Evolutionary conservation across 2,329 filamentous ascomycete species (phyloP), one percentile per base, ranked within the genome.

Genomic region (Pseudogymnoascus sp.): DNA sequence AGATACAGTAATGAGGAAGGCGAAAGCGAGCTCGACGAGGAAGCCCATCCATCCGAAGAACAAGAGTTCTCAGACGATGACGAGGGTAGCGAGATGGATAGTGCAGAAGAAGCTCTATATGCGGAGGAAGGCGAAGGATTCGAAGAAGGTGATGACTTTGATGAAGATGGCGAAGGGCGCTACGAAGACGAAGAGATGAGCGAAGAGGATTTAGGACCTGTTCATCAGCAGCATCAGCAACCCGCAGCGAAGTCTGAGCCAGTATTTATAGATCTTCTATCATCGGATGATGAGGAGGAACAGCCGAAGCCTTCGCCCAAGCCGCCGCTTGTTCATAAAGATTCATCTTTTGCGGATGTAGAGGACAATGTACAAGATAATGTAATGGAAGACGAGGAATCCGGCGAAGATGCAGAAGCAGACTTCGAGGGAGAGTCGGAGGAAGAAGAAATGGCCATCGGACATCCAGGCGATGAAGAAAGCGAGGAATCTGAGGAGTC

Each of bases 271-370:
- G 70, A 73, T 25, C 64, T 74, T 18, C 64, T 74, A 9, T 74
- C 72, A 18, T 73, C 72, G n/a, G 72, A 73, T 53, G 71, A 72
- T 5, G 72, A 74, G 61, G 70, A 72, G n/a, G 67, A 59, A 53
- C 25, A 56, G 25, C n/a, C 49, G 5, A 18, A 56, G 5, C n/a
- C 49, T 34, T 28, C 12, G 12, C 25, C 25, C n/a, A 56, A 21
- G 28, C 49, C 49, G 9, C 49, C 25, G 12, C 49, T 56, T 34
- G 11, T 21, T 34, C 49, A 56, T 14, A 60, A 60, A 14, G 38
- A 38, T 3, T 60, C 21, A 3, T 42, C 34, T 25, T 38, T 60
- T 25, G 59, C 38, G 18, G 59, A 60, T 60, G 59, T 38, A 18
- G 59, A 40, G 18, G 36, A 43, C 12, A 34, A 42, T 53, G 25